phyloP scores from a whole-genome alignment of 441 rosid species.

The Brassica balearica region DNA sequence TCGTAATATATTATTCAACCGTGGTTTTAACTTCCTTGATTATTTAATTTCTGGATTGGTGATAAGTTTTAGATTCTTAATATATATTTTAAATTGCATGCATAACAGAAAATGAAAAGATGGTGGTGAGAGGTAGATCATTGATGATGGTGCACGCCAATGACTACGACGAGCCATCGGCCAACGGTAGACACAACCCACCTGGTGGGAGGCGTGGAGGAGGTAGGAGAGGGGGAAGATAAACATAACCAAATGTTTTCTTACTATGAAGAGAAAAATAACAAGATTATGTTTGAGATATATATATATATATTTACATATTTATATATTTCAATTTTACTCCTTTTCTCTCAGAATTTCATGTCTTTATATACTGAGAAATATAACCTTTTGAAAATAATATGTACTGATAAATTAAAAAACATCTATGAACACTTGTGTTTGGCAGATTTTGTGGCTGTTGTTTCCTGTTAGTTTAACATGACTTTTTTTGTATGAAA shows the following conservation, averaged over 20 bases:
- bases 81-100: slow-evolving; percentile 14
- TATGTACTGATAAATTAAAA: slow-evolving; percentile 13
- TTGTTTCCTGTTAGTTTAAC: background rate
- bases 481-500: background rate
- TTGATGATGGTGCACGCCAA: slow-evolving; percentile 48
- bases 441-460: background rate
- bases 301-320: background rate
- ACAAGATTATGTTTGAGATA: slow-evolving; percentile 15
- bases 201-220: slow-evolving; percentile 42
- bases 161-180: slow-evolving; percentile 59
- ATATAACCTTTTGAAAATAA: slow-evolving; percentile 11
- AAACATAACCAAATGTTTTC: background rate
- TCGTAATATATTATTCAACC: background rate
- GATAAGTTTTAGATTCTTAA: background rate
- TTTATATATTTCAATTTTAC: background rate
- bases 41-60: slow-evolving; percentile 3
- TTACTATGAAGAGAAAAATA: background rate
- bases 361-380: background rate
- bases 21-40: background rate
- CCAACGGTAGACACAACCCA: slow-evolving; percentile 67
- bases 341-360: slow-evolving; percentile 9
- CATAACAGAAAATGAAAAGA: slow-evolving; percentile 38
- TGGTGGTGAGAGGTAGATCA: slow-evolving; percentile 48
- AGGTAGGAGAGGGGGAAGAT: slow-evolving; percentile 39
- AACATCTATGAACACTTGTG: too few species aligned